A percentile compares a stretch with the other conserved stretches of the same genome.
These are phyloP conservation scores for Scenedesmus sp. DNA, from an alignment of 163 green algal species.

Conservation along the genomic window DNA sequence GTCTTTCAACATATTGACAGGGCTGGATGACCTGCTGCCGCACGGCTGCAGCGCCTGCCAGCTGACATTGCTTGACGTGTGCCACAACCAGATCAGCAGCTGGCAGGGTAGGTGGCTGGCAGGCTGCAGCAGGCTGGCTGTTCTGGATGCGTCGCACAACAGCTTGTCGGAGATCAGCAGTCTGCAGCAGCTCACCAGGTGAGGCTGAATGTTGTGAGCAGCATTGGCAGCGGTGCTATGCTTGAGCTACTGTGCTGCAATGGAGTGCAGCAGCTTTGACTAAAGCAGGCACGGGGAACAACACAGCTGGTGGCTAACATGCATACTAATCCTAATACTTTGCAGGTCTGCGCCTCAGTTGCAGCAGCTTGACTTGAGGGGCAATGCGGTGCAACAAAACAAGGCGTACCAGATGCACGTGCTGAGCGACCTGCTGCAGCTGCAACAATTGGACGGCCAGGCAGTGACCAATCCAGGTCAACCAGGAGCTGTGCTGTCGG, in stretches of 20 bases:
- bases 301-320: no score
- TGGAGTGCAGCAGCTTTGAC: no score
- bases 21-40: neutral
- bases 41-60: neutral
- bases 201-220: neutral
- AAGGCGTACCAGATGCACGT: conserved; percentile 69
- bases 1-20: conserved; percentile 34
- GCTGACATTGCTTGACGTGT: conserved; percentile 38
- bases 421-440: conserved; percentile 48
- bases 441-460: conserved; percentile 57
- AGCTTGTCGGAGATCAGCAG: conserved; percentile 57
- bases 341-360: conserved; percentile 44
- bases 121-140: conserved; percentile 55
- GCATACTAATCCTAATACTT: neutral
- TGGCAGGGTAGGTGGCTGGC: conserved; percentile 52
- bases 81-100: conserved; percentile 48
- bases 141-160: conserved; percentile 74
- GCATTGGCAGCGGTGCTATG: neutral
- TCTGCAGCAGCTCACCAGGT: conserved; percentile 55
- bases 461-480: neutral
- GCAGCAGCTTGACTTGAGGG: conserved; percentile 60
- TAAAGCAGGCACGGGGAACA: no score
- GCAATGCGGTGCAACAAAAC: conserved; percentile 68
- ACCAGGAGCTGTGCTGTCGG: neutral
- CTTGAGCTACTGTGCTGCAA: neutral